Evolutionary conservation across 2,329 filamentous ascomycete species (phyloP).

Genomic region (Mycosphaerella sp.): DNA sequence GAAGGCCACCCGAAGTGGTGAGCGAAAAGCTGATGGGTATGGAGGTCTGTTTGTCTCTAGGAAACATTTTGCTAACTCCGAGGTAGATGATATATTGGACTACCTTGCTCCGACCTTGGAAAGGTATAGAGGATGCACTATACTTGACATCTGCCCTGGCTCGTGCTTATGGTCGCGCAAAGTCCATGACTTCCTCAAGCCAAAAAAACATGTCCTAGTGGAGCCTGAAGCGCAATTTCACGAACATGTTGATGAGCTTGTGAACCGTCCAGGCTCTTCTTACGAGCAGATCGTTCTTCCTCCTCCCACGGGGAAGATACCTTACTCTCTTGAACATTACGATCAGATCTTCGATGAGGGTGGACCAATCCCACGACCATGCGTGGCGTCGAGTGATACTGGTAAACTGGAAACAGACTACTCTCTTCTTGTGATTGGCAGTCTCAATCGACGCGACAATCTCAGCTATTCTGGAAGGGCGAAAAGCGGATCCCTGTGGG

Average conservation of each 20-base stretch:
- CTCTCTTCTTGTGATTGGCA: conserved; percentile 56
- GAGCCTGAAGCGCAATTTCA: conserved; percentile 62
- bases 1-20: conserved; percentile 18
- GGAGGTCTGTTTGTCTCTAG: background rate
- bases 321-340: conserved; percentile 36
- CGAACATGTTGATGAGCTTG: conserved; percentile 51
- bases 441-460: conserved; percentile 23
- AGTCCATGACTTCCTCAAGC: conserved; percentile 67
- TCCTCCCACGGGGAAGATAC: conserved; percentile 24
- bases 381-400: conserved; percentile 23
- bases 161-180: conserved; percentile 70
- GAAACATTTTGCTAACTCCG: background rate
- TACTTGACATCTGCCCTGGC: conserved; percentile 83
- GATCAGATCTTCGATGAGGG: conserved; percentile 43
- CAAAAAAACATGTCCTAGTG: conserved; percentile 75
- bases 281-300: conserved; percentile 43
- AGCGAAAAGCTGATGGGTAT: conserved; percentile 23
- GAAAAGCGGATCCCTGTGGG: conserved; percentile 7
- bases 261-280: conserved; percentile 37
- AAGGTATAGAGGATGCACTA: conserved; percentile 69
- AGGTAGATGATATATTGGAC: conserved; percentile 59
- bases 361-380: conserved; percentile 44
- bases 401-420: conserved; percentile 55
- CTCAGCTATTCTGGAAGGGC: background rate
- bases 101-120: conserved; percentile 65